phyloP scores from a whole-genome alignment of 441 rosid species.

The Pelargonium fulgidum region DNA sequence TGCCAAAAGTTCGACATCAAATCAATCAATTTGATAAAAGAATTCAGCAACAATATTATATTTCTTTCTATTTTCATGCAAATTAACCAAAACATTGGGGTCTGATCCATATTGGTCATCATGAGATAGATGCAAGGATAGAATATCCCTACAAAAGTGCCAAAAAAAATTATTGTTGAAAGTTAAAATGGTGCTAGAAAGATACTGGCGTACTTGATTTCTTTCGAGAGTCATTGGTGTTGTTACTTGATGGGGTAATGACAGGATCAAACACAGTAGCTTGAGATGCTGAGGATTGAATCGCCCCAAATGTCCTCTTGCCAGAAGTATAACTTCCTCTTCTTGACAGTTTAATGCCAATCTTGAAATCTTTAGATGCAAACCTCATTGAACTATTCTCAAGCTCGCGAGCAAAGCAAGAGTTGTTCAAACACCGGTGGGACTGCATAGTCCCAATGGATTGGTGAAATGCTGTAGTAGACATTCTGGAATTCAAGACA shows the following conservation, averaged over 20 bases:
- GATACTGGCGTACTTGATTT: slow-evolving; percentile 49
- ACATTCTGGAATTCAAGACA: slow-evolving; percentile 46
- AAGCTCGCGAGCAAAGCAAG: slow-evolving; percentile 23
- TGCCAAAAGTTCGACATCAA: slow-evolving; percentile 8
- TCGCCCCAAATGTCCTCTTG: slow-evolving; percentile 25
- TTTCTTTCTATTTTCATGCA: too few species aligned
- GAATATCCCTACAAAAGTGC: not conserved
- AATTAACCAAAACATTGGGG: not conserved
- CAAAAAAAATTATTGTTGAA: not conserved
- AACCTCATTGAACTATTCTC: slow-evolving; percentile 27
- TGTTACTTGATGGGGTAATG: slow-evolving; percentile 42
- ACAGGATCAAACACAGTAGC: slow-evolving; percentile 48
- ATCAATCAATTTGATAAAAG: not conserved
- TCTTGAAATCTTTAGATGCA: slow-evolving; percentile 29
- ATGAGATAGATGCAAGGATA: not conserved
- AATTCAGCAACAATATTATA: not conserved
- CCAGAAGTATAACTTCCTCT: slow-evolving; percentile 24
- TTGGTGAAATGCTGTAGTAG: slow-evolving; percentile 44
- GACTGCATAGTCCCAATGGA: slow-evolving; percentile 31
- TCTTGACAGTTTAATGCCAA: slow-evolving; percentile 26
- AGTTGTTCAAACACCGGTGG: slow-evolving; percentile 26
- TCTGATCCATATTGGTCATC: not conserved
- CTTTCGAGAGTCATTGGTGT: slow-evolving; percentile 33
- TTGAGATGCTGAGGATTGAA: slow-evolving; percentile 53
- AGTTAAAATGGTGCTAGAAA: slow-evolving; percentile 13